These are phyloP conservation scores for Colletotrichum sidae DNA, from an alignment of 2,329 filamentous ascomycete genomes.

Conservation along the genomic window DNA sequence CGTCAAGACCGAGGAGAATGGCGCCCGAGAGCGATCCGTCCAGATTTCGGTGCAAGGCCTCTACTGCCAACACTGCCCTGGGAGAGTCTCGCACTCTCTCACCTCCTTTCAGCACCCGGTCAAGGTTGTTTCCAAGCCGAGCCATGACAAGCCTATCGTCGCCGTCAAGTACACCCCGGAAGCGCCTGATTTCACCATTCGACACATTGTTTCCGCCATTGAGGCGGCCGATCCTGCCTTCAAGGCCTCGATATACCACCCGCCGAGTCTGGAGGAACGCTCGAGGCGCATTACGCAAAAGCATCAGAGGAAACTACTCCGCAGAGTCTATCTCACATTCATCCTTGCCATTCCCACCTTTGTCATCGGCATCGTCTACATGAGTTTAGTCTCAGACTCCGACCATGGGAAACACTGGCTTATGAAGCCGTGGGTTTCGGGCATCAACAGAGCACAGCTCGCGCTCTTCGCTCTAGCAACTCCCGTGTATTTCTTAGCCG, in stretches of 20 bases:
- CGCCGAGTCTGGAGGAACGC: slow-evolving; percentile 85
- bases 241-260: slow-evolving; percentile 77
- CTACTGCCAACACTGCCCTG: slow-evolving; percentile 79
- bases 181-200: slow-evolving; percentile 77
- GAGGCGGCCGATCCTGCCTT: slow-evolving; percentile 74
- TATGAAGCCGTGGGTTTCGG: slow-evolving; percentile 77
- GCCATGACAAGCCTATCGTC: slow-evolving; percentile 73
- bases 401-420: slow-evolving; percentile 72
- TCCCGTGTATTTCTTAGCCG: slow-evolving; percentile 87
- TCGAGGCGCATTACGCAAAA: slow-evolving; percentile 77
- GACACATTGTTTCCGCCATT: slow-evolving; percentile 78
- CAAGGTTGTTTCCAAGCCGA: slow-evolving; percentile 65
- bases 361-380: slow-evolving; percentile 89
- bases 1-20: slow-evolving; percentile 43
- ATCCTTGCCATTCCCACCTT: slow-evolving; percentile 84
- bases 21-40: slow-evolving; percentile 63
- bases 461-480: slow-evolving; percentile 85
- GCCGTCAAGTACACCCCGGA: slow-evolving; percentile 77
- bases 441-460: slow-evolving; percentile 82
- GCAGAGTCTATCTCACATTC: slow-evolving; percentile 77
- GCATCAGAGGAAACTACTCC: slow-evolving; percentile 76
- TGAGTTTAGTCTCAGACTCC: slow-evolving; percentile 77
- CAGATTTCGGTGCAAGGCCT: slow-evolving; percentile 77
- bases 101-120: slow-evolving; percentile 63
- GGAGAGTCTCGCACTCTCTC: slow-evolving; percentile 66